Evolutionary conservation across 148 eudicot species (phyloP), one percentile per base, ranked within the genome.

Genomic region (Camellia sinensis): DNA sequence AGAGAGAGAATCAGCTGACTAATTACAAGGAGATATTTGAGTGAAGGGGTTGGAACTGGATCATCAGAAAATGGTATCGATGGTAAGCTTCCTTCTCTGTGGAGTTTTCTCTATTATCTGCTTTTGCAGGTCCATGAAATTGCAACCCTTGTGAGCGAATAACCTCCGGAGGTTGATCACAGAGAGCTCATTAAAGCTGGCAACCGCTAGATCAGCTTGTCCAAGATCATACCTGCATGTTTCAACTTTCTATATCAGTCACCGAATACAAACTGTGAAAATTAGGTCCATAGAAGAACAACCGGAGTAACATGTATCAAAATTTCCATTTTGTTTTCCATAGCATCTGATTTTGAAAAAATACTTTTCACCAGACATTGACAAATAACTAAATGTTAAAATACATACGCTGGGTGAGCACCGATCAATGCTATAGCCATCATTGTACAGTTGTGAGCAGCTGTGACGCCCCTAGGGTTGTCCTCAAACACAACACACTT

Each of bases 371-470:
- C 14, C 59, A 7, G 52, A 79, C 37, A 29, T 29, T 29, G 37
- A 29, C 37, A 29, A 29, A 29, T 29, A 29, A 78, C 54, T 21
- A 69, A 44, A 70, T 46, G 74, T 9, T 17, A n/a, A 46, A 70
- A 68, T 57, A 86, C 95, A 18, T 95, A 95, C 98, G 96, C 97
- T 77, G 94, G 98, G 79, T 93, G 97, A 80, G 91, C 85, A 40
- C 98, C 98, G 56, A 95, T 95, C 18, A 95, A 82, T 82, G 97
- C 98, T 21, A 93, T 80, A 43, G 98, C 98, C 98, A 90, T 95
- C 98, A 95, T 95, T 4, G 98, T 95, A 75, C 98, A 95, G 83
- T 95, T 95, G 85, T 95, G 98, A 78, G 98, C 98, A 46, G 98
- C 98, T 53, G 98, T 87, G 70, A 95, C 88, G n/a, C 96, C 98